Base-by-base conservation (phyloP, 768 basidiomycete species). In the Rhizopogon rudus region DNA sequence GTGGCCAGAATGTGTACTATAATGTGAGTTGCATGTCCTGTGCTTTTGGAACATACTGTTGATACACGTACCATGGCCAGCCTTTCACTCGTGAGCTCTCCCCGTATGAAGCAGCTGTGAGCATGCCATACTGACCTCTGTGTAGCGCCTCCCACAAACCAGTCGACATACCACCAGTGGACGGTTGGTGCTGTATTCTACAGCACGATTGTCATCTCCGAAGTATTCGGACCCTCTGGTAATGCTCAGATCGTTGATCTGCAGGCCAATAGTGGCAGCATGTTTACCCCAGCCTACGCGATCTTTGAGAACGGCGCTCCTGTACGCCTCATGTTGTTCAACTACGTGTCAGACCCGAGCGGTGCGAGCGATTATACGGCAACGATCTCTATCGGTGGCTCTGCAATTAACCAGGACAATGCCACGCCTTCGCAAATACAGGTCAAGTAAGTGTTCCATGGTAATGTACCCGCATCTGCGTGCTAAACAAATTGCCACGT, bases 221-320 rank as follows among this genome's bases (percentile, higher is more conserved):
- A 77, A 61, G 62, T 64, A 10, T 67, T 77, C 45, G 74, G 74
- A 14, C 59, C 67, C 40, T 66, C 65, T 22, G 71, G 71, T 51
- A 54, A 51, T 4, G 66, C 71, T 12, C 73, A 70, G 58, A 65
- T 77, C 13, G 62, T 73, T 22, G 76, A 77, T 60, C 60, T 77
- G 22, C 54, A 56, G 28, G 57, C 63, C 22, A 63, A 58, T 43
- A 50, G 46, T 28, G 63, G 65, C 33, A 66, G 61, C 58, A 65
- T 65, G 51, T 69, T 63, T 56, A 71, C 70, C 46, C 67, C 74
- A 66, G 39, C 78, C 1, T 83, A 81, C 61, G 87, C 79, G 7
- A 78, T 92, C 53, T 91, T 91, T 66, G 88, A 92, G 64, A 78
- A 85, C 54, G 81, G 81, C 28, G 39, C 71, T 22, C 72, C 77